Evolutionary conservation across 495 filamentous ascomycete genomes (phyloP).

Genomic region (Talaromyces adpressus): DNA sequence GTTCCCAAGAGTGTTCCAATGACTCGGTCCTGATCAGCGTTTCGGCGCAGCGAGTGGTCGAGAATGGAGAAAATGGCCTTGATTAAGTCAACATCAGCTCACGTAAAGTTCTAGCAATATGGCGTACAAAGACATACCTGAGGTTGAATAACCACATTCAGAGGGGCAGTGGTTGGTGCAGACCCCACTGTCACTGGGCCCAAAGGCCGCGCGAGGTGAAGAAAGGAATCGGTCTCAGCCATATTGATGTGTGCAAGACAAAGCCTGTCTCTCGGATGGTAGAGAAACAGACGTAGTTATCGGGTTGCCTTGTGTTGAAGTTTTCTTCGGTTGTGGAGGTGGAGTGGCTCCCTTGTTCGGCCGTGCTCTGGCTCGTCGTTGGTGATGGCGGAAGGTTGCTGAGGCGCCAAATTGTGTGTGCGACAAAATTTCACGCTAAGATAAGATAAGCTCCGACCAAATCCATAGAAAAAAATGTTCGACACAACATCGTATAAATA

Average conservation of each 20-base stretch:
- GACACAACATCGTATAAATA: too few relatives aligned
- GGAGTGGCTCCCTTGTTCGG: constrained; percentile 20
- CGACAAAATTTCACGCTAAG: constrained; percentile 49
- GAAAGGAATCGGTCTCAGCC: constrained; percentile 77
- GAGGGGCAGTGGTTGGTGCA: constrained; percentile 76
- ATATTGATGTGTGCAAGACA: constrained; percentile 47
- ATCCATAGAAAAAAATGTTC: constrained; percentile 5
- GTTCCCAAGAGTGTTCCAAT: constrained; percentile 92
- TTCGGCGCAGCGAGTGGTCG: constrained; percentile 88
- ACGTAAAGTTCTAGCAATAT: neutral
- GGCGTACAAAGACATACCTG: constrained; percentile 54
- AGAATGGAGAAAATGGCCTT: constrained; percentile 95
- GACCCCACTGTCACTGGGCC: constrained; percentile 70
- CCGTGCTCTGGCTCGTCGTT: constrained; percentile 5
- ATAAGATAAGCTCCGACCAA: constrained; percentile 39
- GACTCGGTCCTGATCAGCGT: constrained; percentile 84
- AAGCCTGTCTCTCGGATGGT: neutral
- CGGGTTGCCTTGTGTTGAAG: constrained; percentile 7
- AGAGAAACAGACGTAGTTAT: constrained; percentile 10
- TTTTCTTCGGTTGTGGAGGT: constrained; percentile 18
- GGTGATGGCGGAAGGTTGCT: neutral
- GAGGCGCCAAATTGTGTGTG: constrained; percentile 29
- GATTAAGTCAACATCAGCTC: constrained; percentile 5
- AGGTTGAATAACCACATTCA: constrained; percentile 89
- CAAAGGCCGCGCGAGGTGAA: constrained; percentile 89